Evolutionary conservation across 805 yeast genomes (phyloP).

Genomic region (Saturnispora sekii): DNA sequence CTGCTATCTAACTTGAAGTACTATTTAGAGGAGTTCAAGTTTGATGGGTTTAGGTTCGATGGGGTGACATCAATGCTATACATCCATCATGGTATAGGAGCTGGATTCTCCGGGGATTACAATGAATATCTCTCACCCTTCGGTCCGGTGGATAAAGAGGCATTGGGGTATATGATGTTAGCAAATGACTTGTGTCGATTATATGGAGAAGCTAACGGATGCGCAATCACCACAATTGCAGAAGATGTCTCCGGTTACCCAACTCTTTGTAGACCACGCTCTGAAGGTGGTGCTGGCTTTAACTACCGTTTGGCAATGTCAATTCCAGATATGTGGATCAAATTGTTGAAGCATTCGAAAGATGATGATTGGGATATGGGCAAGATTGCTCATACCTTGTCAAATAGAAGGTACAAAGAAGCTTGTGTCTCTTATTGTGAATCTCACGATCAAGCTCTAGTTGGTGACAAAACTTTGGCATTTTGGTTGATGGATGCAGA

Average conservation of each 20-base stretch:
- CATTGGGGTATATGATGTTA: slow-evolving; percentile 75
- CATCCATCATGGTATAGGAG: slow-evolving; percentile 84
- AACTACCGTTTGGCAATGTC: slow-evolving; percentile 96
- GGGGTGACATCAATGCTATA: slow-evolving; percentile 95
- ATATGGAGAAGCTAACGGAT: slow-evolving; percentile 28
- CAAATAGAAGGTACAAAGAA: slow-evolving; percentile 84
- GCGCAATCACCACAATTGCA: slow-evolving; percentile 61
- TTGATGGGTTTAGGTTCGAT: slow-evolving; percentile 94
- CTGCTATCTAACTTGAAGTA: slow-evolving; percentile 75
- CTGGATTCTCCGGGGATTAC: slow-evolving; percentile 84
- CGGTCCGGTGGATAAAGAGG: slow-evolving; percentile 76
- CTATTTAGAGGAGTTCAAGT: slow-evolving; percentile 71
- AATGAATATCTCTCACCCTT: slow-evolving; percentile 77
- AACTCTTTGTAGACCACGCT: slow-evolving; percentile 70
- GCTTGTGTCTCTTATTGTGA: slow-evolving; percentile 88
- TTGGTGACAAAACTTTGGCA: slow-evolving; percentile 93
- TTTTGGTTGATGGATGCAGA: slow-evolving; percentile 98
- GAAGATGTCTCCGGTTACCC: slow-evolving; percentile 99
- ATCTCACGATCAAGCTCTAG: slow-evolving; percentile 95
- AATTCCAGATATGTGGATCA: slow-evolving; percentile 98
- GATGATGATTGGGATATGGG: slow-evolving; percentile 94
- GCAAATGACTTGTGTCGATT: slow-evolving; percentile 73
- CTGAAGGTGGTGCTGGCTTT: slow-evolving; percentile 83
- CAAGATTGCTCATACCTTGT: slow-evolving; percentile 65
- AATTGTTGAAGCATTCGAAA: slow-evolving; percentile 65